Conservation (phyloP, 2,329 filamentous ascomycete species). For the Penicillium sclerotiorum region DNA sequence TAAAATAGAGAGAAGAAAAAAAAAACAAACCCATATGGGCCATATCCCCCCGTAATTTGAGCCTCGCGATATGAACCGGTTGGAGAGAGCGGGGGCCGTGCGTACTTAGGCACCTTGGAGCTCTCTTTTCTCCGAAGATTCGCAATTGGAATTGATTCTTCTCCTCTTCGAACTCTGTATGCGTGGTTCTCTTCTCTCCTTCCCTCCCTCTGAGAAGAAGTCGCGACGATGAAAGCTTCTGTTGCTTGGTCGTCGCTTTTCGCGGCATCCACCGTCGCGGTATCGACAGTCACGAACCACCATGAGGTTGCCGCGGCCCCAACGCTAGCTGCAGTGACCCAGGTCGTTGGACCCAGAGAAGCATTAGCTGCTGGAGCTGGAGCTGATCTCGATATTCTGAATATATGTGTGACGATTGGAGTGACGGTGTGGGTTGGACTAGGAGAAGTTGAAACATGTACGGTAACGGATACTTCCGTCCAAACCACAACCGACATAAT, state of each 20-base stretch:
- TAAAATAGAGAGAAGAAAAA: no score
- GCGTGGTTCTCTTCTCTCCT: not conserved
- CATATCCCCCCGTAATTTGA: not conserved
- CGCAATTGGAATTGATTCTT: not conserved
- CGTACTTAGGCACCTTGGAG: not conserved
- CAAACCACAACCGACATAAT: not conserved
- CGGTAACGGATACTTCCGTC: slow-evolving; percentile 1
- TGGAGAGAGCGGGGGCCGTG: slow-evolving; percentile 3
- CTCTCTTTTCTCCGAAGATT: not conserved
- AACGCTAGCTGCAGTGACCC: slow-evolving; percentile 2
- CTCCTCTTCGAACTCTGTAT: slow-evolving; percentile 1
- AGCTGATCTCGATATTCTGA: not conserved
- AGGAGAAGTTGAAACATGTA: slow-evolving; percentile 2
- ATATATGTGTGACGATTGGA: slow-evolving; percentile 3
- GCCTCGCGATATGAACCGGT: not conserved
- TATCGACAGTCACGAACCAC: not conserved
- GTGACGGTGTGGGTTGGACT: slow-evolving; percentile 13
- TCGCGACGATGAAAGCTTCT: slow-evolving; percentile 13
- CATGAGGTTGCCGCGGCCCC: slow-evolving; percentile 1
- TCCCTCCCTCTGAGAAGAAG: not conserved
- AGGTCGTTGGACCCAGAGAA: not conserved
- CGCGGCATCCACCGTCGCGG: slow-evolving; percentile 3
- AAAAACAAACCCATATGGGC: no score
- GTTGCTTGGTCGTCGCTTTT: slow-evolving; percentile 14
- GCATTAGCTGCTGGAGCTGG: not conserved